These are phyloP conservation scores for Begonia peltatifolia DNA, from an alignment of 306 rosid genomes.

Conservation along the genomic window DNA sequence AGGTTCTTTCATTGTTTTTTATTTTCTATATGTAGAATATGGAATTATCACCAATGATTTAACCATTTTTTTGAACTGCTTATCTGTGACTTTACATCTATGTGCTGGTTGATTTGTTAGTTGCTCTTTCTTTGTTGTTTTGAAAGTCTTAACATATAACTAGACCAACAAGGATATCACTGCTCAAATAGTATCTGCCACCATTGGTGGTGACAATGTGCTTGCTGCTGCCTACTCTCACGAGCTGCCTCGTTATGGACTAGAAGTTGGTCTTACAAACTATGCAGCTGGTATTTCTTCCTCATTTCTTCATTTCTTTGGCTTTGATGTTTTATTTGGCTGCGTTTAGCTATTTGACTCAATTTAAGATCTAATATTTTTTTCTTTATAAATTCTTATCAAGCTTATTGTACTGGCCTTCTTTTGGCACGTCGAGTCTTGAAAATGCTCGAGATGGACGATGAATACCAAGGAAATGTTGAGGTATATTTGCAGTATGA, in stretches of 20 bases:
- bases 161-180: constrained; percentile 68
- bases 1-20: neutral
- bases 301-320: neutral
- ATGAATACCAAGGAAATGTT: constrained; percentile 74
- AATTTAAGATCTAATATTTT: no score
- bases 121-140: neutral
- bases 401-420: constrained; percentile 93
- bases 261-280: constrained; percentile 75
- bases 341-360: neutral
- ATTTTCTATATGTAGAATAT: no score
- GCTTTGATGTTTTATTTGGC: neutral
- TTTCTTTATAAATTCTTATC: neutral
- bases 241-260: constrained; percentile 68
- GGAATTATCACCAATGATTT: neutral
- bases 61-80: neutral
- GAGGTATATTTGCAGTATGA: constrained; percentile 29
- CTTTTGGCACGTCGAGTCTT: constrained; percentile 76
- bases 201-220: constrained; percentile 74
- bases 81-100: neutral
- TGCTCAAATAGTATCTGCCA: constrained; percentile 66
- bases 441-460: constrained; percentile 65
- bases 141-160: neutral
- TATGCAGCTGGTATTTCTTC: constrained; percentile 70
- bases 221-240: constrained; percentile 74
- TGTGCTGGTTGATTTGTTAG: neutral